These are phyloP conservation scores for Euphorbia peplus DNA, from an alignment of 345 rosid species.

Conservation along the genomic window DNA sequence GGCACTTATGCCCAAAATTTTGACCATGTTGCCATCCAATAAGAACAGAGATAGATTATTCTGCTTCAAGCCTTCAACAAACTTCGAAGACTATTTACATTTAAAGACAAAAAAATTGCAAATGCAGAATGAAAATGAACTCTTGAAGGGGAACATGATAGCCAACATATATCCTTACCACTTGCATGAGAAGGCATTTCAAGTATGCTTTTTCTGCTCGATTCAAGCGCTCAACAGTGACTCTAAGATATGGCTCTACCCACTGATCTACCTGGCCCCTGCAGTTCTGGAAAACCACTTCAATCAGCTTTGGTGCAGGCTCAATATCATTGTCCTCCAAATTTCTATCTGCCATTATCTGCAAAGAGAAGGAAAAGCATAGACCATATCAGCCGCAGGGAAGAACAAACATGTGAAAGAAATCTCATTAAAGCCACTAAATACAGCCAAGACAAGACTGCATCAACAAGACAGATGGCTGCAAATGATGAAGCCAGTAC, in stretches of 20 bases:
- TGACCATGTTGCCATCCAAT: not conserved
- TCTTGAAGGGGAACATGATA: not conserved
- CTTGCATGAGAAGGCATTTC: constrained; percentile 95
- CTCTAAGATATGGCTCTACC: constrained; percentile 90
- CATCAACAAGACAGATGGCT: not conserved
- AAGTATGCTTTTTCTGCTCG: constrained; percentile 73
- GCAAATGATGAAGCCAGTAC: constrained; percentile 23
- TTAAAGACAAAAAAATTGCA: not conserved
- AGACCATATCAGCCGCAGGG: not conserved
- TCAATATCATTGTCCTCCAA: constrained; percentile 88
- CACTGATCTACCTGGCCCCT: constrained; percentile 98
- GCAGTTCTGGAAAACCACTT: constrained; percentile 95
- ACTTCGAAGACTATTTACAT: not conserved
- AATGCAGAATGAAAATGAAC: not conserved
- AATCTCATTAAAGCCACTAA: not conserved
- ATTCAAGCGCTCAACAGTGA: constrained; percentile 75
- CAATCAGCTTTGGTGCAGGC: constrained; percentile 97
- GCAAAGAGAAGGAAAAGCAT: constrained; percentile 12
- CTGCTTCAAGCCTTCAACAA: too few relatives aligned
- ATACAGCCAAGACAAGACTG: not conserved
- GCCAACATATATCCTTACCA: constrained; percentile 52
- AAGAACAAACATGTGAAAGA: not conserved
- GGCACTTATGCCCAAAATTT: not conserved
- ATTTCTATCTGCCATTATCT: constrained; percentile 81
- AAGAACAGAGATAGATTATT: not conserved